Percentiles rank a stretch among this genome's conserved stretches.
Conservation (phyloP, 2,329 filamentous ascomycete genomes). For the Capronia coronata region DNA sequence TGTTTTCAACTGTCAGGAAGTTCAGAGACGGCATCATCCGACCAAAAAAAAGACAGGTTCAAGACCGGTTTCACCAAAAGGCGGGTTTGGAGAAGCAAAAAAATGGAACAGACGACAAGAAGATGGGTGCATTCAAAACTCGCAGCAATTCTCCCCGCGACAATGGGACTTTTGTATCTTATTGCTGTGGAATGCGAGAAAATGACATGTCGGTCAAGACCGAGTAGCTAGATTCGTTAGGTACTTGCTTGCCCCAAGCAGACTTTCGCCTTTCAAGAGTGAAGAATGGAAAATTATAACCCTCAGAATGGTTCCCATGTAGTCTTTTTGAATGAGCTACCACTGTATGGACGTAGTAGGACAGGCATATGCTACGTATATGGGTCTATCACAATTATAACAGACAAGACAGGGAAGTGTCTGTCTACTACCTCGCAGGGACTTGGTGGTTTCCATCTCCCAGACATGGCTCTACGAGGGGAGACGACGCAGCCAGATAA, state of each 20-base stretch:
- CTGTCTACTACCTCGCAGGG: too few relatives aligned
- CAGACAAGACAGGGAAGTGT: too few relatives aligned
- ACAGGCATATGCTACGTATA: too few relatives aligned
- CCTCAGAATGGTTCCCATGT: conserved; percentile 13
- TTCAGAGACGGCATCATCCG: conserved; percentile 5
- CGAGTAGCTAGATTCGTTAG: conserved; percentile 23
- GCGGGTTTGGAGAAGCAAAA: conserved; percentile 8
- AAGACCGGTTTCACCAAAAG: neutral
- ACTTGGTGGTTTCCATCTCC: too few relatives aligned
- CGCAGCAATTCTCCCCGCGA: conserved; percentile 20
- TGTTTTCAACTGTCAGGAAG: conserved; percentile 5
- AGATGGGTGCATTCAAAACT: conserved; percentile 7
- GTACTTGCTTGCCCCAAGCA: conserved; percentile 8
- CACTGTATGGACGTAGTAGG: too few relatives aligned
- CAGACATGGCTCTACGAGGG: too few relatives aligned
- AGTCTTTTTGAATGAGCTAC: too few relatives aligned
- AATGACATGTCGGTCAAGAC: conserved; percentile 2
- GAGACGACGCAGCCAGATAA: too few relatives aligned
- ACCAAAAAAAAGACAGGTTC: neutral
- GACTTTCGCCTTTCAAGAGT: neutral
- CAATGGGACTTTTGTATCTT: conserved; percentile 4
- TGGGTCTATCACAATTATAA: too few relatives aligned
- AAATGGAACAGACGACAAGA: neutral
- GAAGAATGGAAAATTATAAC: conserved; percentile 27
- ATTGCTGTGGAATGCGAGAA: conserved; percentile 1